phyloP scores from a whole-genome alignment of 495 filamentous ascomycete species.

The Neurospora hispaniola region DNA sequence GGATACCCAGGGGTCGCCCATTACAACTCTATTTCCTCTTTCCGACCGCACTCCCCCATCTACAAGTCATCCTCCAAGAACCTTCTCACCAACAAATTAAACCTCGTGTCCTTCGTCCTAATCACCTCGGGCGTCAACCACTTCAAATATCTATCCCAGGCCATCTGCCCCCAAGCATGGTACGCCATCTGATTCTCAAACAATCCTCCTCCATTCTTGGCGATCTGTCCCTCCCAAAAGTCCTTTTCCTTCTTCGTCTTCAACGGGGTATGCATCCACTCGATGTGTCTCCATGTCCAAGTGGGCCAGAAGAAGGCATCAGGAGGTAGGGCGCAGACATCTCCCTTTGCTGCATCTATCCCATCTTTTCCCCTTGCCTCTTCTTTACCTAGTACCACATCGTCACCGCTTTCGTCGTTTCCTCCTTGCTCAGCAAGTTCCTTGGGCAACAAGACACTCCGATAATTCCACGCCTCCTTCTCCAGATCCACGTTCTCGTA shows the following conservation, averaged over 20 bases:
- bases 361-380: neutral
- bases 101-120: conserved; percentile 29
- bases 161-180: conserved; percentile 39
- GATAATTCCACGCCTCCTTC: conserved; percentile 35
- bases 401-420: neutral
- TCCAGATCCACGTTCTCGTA: conserved; percentile 28
- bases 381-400: neutral
- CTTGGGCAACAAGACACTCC: conserved; percentile 33
- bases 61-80: conserved; percentile 33
- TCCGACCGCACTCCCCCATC: neutral
- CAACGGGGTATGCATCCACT: conserved; percentile 36
- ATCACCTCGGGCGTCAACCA: conserved; percentile 28
- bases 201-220: conserved; percentile 28
- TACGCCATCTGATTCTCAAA: conserved; percentile 36
- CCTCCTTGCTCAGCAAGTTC: conserved; percentile 19
- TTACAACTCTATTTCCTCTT: neutral
- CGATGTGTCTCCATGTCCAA: conserved; percentile 35
- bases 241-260: conserved; percentile 17
- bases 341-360: conserved; percentile 4
- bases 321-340: conserved; percentile 34
- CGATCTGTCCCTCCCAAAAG: conserved; percentile 25
- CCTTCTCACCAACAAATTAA: conserved; percentile 34
- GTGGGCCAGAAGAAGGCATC: conserved; percentile 41
- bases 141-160: conserved; percentile 32
- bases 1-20: neutral